Conservation (phyloP, 139 green algal species). For the Spirogloea muscicola region DNA sequence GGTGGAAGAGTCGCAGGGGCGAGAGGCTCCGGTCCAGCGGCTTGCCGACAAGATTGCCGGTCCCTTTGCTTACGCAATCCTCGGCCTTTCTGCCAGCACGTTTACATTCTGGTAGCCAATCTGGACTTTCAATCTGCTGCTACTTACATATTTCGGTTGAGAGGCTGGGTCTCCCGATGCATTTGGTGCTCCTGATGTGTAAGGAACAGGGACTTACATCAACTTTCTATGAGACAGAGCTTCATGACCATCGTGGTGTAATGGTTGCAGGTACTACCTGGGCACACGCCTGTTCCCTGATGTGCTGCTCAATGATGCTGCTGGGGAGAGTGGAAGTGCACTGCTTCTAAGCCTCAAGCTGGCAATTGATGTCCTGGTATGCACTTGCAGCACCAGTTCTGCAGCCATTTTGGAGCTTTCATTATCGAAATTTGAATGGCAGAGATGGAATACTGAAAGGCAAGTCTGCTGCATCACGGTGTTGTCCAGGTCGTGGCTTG, state of each 20-base stretch:
- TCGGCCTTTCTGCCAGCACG: constrained; percentile 68
- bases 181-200: too few species aligned
- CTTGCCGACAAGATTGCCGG: constrained; percentile 25
- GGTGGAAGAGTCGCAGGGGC: constrained; percentile 87
- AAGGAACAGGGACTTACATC: too few species aligned
- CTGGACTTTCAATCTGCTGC: too few species aligned
- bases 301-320: constrained; percentile 30
- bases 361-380: constrained; percentile 87
- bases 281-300: constrained; percentile 27
- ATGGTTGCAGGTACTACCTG: constrained; percentile 33
- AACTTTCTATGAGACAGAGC: too few species aligned
- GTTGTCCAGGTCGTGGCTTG: constrained; percentile 84
- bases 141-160: too few species aligned
- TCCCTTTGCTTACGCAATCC: constrained; percentile 60
- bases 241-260: too few species aligned
- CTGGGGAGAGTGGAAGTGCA: constrained; percentile 37
- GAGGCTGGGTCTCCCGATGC: too few species aligned
- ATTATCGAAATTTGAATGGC: too few species aligned
- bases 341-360: constrained; percentile 74
- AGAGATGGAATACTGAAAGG: too few species aligned
- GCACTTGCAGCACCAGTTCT: neutral
- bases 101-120: constrained; percentile 76
- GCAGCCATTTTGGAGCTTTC: neutral
- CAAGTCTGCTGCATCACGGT: too few species aligned
- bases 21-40: constrained; percentile 86